Evolutionary conservation across 257 asterid genomes (phyloP), one percentile per base, ranked within the genome.

Genomic region (Scutellaria galericulata): DNA sequence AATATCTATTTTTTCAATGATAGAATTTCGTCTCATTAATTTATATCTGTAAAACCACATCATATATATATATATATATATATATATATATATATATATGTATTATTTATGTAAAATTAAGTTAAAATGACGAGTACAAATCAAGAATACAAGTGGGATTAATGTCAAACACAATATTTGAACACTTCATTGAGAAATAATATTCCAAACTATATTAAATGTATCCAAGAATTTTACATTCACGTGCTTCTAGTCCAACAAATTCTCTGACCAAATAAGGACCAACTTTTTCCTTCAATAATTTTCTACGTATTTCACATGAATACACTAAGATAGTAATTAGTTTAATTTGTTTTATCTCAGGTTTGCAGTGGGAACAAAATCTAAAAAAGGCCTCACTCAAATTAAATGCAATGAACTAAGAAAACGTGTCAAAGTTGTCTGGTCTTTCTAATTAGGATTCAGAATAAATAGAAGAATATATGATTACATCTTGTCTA

Each of bases 221-320:
- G 9, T 44, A 44, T 27, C 42, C 53, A 61, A 59, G 64, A 75
- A 60, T 68, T 7, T 39, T 42, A 14, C 65, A 50, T 27, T 24
- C 75, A 75, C 65, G 70, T 75, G 74, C 35, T 46, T 35, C 53
- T 44, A 48, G 27, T 64, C 61, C 42, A 10, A 8, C 70, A 59
- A 59, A 3, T 9, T 73, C 31, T 22, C 20, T 10, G 63, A 57
- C 66, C 50, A 73, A 14, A 11, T 7, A 14, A 14, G 44, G 54
- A 63, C 55, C 48, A 20, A 5, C 15, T 20, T 67, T 1, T 52
- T 35, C 6, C 2, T 10, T 55, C 41, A 11, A 14, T 14, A 14
- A 11, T 74, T 46, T 45, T 75, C 66, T 24, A 68, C 75, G 75
- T 31, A 60, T 42, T 75, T 75, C 71, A 75, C 75, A 75, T 59